Base-by-base conservation (phyloP, 2,329 filamentous ascomycete genomes). In the Ampelomyces quisqualis region DNA sequence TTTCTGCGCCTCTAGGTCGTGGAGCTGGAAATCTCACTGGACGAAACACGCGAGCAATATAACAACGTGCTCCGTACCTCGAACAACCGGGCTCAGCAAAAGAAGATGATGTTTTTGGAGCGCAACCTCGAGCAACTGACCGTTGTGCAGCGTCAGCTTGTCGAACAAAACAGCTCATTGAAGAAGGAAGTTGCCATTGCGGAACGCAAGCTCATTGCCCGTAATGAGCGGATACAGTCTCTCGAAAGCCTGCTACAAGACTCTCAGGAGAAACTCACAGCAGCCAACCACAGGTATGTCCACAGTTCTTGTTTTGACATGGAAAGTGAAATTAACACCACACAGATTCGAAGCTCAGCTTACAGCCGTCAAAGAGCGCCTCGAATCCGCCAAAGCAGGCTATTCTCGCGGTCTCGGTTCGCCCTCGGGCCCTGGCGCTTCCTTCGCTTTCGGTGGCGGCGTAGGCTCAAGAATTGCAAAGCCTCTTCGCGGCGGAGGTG, bases 131-230 rank as follows among this genome's bases (percentile, higher is more conserved):
- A 98, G 73, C 93, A 98, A 71, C 79, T 98, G 39, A 98, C 93
- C 3, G 89, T 95, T 64, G 93, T 98, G 38, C 93, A 98, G 72
- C 84, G 93, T 40, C 93, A 98, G 73, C 83, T 98, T 9, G 93
- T 98, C 21, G 93, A 98, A 75, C 93, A 98, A 71, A 98, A 98
- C 73, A 55, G 50, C 21, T 86, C 85, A 49, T 77, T 98, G 62
- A 98, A 98, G 83, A 97, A 98, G 77, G 93, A 98, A 73, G 93
- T 98, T 40, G 93, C 93, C 40, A 98, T 98, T 65, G 93, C 93
- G 0, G 93, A 98, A 77, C 83, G 93, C 58, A 98, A 98, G 73
- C 78, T 98, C 49, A 94, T 95, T 68, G 93, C 93, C 17, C 80
- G 93, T 58, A 97, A 97, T 65, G 93, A 98, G 77, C 86, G 93